phyloP scores from a whole-genome alignment of 1,284 basidiomycete species.

The Cutaneotrichosporon sp. region DNA sequence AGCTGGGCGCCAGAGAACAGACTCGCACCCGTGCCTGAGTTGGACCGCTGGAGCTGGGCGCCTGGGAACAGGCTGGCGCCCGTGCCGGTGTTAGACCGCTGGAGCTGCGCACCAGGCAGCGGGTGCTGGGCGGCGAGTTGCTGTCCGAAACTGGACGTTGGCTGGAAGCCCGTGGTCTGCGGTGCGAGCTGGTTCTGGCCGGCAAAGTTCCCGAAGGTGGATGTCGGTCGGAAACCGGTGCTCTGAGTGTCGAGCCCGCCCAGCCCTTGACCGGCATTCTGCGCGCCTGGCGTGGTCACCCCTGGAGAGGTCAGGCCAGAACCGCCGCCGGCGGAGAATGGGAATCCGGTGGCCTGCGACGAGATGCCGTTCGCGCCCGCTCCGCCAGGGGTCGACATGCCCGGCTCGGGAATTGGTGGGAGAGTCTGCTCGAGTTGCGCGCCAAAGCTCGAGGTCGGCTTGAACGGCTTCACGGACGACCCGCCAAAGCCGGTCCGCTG shows the following conservation, averaged over 20 bases:
- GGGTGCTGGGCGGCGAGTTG: constrained; percentile 54
- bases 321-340: constrained; percentile 3
- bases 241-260: too few relatives aligned
- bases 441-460: constrained; percentile 84
- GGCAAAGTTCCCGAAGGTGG: too few relatives aligned
- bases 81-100: constrained; percentile 14
- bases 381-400: not conserved
- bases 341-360: constrained; percentile 25
- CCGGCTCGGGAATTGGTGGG: constrained; percentile 53
- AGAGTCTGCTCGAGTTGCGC: constrained; percentile 70
- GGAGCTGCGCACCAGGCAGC: constrained; percentile 7
- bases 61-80: too few relatives aligned
- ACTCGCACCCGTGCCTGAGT: too few relatives aligned
- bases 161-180: constrained; percentile 61
- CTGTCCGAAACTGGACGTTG: constrained; percentile 78
- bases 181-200: constrained; percentile 4
- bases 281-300: too few relatives aligned
- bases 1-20: too few relatives aligned
- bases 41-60: too few relatives aligned
- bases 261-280: too few relatives aligned
- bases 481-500: constrained; percentile 77
- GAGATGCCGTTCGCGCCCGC: constrained; percentile 9
- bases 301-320: too few relatives aligned
- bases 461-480: constrained; percentile 71
- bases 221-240: too few relatives aligned